Base-by-base conservation (phyloP, 139 green algal species). In the Mesotaenium endlicherianum region DNA sequence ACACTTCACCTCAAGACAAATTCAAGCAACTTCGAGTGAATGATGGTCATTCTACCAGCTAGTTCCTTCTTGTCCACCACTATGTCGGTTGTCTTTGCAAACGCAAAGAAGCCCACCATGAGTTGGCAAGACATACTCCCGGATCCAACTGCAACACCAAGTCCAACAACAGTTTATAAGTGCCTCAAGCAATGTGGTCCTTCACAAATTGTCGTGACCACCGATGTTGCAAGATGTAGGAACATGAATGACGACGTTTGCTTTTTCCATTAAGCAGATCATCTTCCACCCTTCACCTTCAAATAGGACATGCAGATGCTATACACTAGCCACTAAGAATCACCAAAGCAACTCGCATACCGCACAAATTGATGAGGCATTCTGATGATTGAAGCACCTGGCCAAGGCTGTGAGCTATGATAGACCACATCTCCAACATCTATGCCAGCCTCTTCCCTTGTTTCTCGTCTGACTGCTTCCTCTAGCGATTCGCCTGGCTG, bases 61-160 rank as follows among this genome's bases (percentile, higher is more conserved):
- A 84, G 58, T 53, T 84, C 77, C 16, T 78, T 47, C 16, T 49
- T 57, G 77, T 79, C 68, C 34, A 84, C 31, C n/a, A 36, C 17
- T 26, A 84, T 49, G 26, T 59, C 1, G 1, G 47, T 67, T 16
- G 34, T 58, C 1, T 77, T 47, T 30, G 68, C 77, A 8, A 84
- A 84, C 1, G 77, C 77, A 58, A 77, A 84, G 47, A 84, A 84
- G 26, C 77, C 77, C 43, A 84, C 38, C 77, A 84, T 84, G 26
- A 84, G 57, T 36, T 84, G 77, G 44, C 77, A 84, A 17, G 40
- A 53, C 77, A 67, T 53, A 11, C 34, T 84, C 20, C 55, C 77
- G 34, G 6, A 55, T 30, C 74, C 74, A 17, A 81, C 74, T 81
- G 74, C 6, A 64, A 34, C 53, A 20, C 53, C 26, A 20, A 20